Evolutionary conservation across 768 basidiomycete genomes (phyloP).

Genomic region (Tulasnella sp.): DNA sequence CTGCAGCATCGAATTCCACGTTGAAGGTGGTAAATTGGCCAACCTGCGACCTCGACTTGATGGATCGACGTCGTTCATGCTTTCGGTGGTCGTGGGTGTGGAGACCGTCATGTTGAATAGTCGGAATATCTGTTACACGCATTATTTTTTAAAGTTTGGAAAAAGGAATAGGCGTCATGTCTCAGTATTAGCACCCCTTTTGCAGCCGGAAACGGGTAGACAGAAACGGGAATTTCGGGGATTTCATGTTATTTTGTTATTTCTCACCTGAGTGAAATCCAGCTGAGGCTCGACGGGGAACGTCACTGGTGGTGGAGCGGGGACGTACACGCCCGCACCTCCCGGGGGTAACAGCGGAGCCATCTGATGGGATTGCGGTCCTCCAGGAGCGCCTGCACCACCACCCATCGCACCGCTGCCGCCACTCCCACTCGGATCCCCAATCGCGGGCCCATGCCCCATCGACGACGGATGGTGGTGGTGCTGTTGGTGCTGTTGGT

Average conservation of each 20-base stretch:
- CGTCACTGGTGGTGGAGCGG: neutral
- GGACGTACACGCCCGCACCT: neutral
- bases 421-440: neutral
- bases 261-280: neutral
- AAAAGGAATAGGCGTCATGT: too few species aligned
- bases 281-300: neutral
- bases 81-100: neutral
- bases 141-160: neutral
- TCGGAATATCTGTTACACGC: neutral
- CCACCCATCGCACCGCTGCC: neutral
- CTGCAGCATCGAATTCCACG: constrained; percentile 18
- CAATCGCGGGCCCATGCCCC: neutral
- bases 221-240: neutral
- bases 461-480: neutral
- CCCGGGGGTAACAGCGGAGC: neutral
- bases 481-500: neutral
- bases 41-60: neutral
- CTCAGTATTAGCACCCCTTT: too few species aligned
- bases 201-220: neutral
- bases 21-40: neutral
- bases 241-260: too few species aligned
- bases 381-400: neutral
- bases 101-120: constrained; percentile 6
- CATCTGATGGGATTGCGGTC: neutral
- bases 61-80: neutral